phyloP scores from a whole-genome alignment of 345 rosid genomes.

The Rhodamnia rubescens region DNA sequence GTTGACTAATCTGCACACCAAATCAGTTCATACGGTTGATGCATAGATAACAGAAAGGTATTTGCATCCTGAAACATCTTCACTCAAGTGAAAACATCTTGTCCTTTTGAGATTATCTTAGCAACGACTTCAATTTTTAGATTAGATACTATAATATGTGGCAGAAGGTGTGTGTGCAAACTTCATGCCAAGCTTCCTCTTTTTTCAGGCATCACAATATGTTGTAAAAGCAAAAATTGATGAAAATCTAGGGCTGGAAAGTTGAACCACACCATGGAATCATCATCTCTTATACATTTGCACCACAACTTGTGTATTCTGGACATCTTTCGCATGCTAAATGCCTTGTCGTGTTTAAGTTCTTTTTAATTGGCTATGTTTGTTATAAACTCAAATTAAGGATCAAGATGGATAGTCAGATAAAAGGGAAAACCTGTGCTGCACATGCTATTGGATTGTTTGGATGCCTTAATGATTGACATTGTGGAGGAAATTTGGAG shows the following conservation, averaged over 20 bases:
- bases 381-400: not conserved
- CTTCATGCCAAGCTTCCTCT: not conserved
- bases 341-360: not conserved
- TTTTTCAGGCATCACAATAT: not conserved
- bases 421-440: not conserved
- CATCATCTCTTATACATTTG: not conserved
- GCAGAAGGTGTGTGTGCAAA: no score
- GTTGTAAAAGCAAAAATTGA: not conserved
- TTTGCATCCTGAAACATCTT: not conserved
- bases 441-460: not conserved
- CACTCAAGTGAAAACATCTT: not conserved
- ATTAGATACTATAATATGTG: not conserved
- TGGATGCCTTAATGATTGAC: not conserved
- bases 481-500: not conserved
- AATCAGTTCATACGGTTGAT: not conserved
- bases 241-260: not conserved
- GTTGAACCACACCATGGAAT: not conserved
- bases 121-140: not conserved
- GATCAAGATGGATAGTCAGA: not conserved
- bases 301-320: not conserved
- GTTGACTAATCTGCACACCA: not conserved
- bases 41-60: not conserved
- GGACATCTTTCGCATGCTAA: not conserved
- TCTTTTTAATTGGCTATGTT: not conserved
- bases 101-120: not conserved